Evolutionary conservation across 768 basidiomycete species (phyloP).

Genomic region (Bullera alba): DNA sequence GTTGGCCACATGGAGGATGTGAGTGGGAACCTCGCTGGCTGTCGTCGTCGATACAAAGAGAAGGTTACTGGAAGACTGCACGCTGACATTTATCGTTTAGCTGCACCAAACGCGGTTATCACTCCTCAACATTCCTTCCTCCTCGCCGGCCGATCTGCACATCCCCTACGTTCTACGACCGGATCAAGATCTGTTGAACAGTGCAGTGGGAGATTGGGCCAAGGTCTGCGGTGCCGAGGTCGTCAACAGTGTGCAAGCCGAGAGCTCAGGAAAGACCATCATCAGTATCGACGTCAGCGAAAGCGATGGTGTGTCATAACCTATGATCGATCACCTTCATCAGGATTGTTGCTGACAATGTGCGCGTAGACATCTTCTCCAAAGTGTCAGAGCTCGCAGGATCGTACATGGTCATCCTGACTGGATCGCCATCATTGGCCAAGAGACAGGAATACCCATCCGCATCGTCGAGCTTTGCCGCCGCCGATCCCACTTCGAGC

Average conservation of each 20-base stretch:
- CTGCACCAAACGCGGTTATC: constrained; percentile 31
- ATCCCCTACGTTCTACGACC: constrained; percentile 36
- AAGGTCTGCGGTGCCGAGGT: constrained; percentile 27
- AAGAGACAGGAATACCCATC: constrained; percentile 35
- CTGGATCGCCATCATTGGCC: constrained; percentile 14
- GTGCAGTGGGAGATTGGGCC: constrained; percentile 25
- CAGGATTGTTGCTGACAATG: neutral
- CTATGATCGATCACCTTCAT: neutral
- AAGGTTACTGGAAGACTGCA: neutral
- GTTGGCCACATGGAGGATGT: constrained; percentile 34
- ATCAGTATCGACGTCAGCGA: constrained; percentile 13
- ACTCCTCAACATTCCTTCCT: constrained; percentile 9
- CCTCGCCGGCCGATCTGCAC: constrained; percentile 20
- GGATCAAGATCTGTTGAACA: constrained; percentile 6
- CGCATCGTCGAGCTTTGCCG: constrained; percentile 12
- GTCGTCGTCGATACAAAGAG: neutral
- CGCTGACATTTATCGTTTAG: constrained; percentile 21
- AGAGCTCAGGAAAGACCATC: constrained; percentile 14
- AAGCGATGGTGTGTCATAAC: constrained; percentile 13
- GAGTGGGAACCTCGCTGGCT: constrained; percentile 3
- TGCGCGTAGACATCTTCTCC: neutral
- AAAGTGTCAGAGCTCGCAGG: neutral
- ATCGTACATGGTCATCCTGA: constrained; percentile 23
- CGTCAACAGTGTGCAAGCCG: neutral
- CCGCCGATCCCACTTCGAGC: neutral